These are phyloP conservation scores for Monosporascus sp. DNA, from an alignment of 2,329 filamentous ascomycete species.

Conservation along the genomic window DNA sequence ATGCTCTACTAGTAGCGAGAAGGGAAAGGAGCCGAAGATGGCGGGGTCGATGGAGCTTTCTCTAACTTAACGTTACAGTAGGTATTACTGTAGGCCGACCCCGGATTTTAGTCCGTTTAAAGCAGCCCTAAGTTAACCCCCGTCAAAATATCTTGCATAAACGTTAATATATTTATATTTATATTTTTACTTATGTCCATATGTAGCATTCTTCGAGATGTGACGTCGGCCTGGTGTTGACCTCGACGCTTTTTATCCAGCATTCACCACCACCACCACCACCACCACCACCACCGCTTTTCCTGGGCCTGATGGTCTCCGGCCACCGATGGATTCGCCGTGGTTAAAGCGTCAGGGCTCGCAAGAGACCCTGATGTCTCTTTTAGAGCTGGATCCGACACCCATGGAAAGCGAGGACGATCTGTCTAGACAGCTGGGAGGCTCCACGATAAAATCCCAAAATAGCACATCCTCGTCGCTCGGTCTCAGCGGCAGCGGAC, in stretches of 20 bases:
- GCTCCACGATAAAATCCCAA: conserved; percentile 35
- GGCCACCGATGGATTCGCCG: conserved; percentile 20
- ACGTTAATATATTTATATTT: too few species aligned
- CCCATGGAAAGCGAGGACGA: conserved; percentile 63
- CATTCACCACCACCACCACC: not conserved
- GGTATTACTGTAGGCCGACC: not conserved
- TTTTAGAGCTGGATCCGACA: conserved; percentile 75
- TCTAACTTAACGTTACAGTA: too few species aligned
- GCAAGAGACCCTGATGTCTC: conserved; percentile 54
- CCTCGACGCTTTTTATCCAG: not conserved
- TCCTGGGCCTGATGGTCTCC: conserved; percentile 15
- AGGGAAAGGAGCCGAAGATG: not conserved
- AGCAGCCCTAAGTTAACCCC: too few species aligned
- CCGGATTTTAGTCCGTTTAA: not conserved
- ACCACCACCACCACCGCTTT: not conserved
- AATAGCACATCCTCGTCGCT: conserved; percentile 32
- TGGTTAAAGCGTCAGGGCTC: conserved; percentile 37
- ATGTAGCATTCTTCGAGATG: not conserved
- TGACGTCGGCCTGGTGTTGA: not conserved
- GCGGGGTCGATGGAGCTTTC: not conserved
- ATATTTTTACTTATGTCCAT: not conserved
- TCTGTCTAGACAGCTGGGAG: conserved; percentile 33
- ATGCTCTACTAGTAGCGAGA: not conserved
- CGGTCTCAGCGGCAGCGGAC: conserved; percentile 58
- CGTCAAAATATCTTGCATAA: too few species aligned